phyloP scores from a whole-genome alignment of 2,329 filamentous ascomycete species.

The Ceratocystis smalleyi region DNA sequence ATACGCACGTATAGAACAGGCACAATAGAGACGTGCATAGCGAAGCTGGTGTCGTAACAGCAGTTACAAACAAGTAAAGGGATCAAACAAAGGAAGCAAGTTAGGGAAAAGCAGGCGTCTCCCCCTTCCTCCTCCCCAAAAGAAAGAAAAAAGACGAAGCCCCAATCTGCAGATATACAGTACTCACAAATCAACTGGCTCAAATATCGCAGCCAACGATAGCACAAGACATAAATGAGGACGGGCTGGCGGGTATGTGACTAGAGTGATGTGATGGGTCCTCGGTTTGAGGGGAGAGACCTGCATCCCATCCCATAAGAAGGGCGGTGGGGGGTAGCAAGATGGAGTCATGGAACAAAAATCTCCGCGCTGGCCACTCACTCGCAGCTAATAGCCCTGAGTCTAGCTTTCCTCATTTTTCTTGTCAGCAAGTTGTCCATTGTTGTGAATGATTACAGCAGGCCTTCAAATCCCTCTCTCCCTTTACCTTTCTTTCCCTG shows the following conservation, averaged over 20 bases:
- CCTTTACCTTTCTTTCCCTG: background rate
- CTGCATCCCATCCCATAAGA: background rate
- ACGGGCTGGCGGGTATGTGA: background rate
- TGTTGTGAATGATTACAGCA: background rate
- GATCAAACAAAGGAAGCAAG: background rate
- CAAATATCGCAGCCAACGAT: background rate
- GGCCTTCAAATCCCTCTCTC: background rate
- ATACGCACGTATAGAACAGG: background rate
- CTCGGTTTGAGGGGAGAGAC: constrained; percentile 1
- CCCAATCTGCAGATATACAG: background rate
- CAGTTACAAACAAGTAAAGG: background rate
- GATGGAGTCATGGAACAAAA: background rate
- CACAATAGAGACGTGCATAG: background rate
- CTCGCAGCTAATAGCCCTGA: background rate
- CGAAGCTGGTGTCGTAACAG: background rate
- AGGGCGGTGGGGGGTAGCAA: background rate
- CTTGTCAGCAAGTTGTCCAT: background rate
- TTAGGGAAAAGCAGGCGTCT: background rate
- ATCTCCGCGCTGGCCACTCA: background rate
- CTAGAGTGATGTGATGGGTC: background rate
- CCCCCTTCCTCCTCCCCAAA: background rate
- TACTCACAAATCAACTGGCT: no score
- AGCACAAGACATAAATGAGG: background rate
- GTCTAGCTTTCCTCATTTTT: background rate
- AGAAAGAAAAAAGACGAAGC: background rate